Evolutionary conservation across 768 basidiomycete species (phyloP).

Genomic region (Termitomyces bulborhizus): DNA sequence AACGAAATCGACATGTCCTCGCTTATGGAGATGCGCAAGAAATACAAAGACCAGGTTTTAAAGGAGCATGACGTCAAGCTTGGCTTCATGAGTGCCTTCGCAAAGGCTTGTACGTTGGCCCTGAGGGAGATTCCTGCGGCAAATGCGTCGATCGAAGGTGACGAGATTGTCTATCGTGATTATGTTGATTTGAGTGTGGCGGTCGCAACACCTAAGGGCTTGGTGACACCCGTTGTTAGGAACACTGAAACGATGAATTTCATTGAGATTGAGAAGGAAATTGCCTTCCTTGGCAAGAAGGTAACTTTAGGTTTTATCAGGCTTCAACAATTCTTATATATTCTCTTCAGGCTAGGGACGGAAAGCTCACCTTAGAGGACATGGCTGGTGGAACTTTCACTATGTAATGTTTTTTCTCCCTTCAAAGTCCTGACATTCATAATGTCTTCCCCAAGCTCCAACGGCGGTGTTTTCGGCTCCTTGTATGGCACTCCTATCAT

Average conservation of each 20-base stretch:
- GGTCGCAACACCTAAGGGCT: constrained; percentile 94
- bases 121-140: constrained; percentile 89
- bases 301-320: constrained; percentile 21
- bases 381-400: constrained; percentile 99
- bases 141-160: constrained; percentile 92
- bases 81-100: constrained; percentile 98
- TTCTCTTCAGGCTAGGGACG: constrained; percentile 64
- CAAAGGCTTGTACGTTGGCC: constrained; percentile 77
- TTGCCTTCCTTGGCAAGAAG: constrained; percentile 88
- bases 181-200: constrained; percentile 94
- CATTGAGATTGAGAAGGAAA: constrained; percentile 89
- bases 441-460: constrained; percentile 56
- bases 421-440: constrained; percentile 2
- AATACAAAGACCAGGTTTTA: constrained; percentile 87
- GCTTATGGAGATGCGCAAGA: constrained; percentile 85
- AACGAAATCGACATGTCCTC: constrained; percentile 99
- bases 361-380: constrained; percentile 94
- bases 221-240: constrained; percentile 93
- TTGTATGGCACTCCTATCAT: constrained; percentile 98
- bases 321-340: background rate
- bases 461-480: constrained; percentile 97
- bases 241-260: constrained; percentile 86
- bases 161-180: constrained; percentile 89
- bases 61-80: constrained; percentile 95
- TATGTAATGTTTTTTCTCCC: constrained; percentile 51